Base-by-base conservation (phyloP, 2,329 filamentous ascomycete genomes). In the Colletotrichum tofieldiae region DNA sequence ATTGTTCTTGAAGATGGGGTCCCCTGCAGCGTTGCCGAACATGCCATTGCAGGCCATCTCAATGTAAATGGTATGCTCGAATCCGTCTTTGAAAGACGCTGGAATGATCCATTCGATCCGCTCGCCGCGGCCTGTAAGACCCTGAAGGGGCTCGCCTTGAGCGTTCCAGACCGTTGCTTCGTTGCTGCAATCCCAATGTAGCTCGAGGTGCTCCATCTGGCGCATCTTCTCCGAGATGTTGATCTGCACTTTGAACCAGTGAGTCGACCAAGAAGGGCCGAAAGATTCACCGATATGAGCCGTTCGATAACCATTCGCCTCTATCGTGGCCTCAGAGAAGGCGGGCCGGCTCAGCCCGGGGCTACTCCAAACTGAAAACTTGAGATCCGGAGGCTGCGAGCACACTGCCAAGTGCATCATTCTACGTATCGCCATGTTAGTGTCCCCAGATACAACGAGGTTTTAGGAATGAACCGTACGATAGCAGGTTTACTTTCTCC, bases 1-100 rank as follows among this genome's bases (percentile, higher is more conserved):
- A 35, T 75, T 75, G 67, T 74, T 75, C 52, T 75, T 75, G 63
- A 76, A 76, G 45, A 76, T 72, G 39, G 74, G 74, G 12, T 71
- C 62, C 5, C 70, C 72, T 1, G 67, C 60, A 0, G 63, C 72
- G 45, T 75, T 75, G 84, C 91, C 91, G 79, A 93, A 92, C 90
- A 93, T 92, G 79, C 86, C 87, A 78, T 93, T 93, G 79, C 91
- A 93, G 1, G 91, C 91, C 89, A 92, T 92, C 80, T 93, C 91
- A 71, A 93, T 87, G 76, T 92, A 93, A 74, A 93, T 90, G 9
- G 83, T 84, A 77, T 93, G 90, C 75, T 88, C 85, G 74, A 90
- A 87, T 43, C 90, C 90, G 78, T 91, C 88, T 62, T 87, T 84
- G 79, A 87, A 92, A 32, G 80, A 77, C 32, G 88, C 81, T 0